Conservation (phyloP, 2,329 filamentous ascomycete genomes). For the Colletotrichum gigasporum region DNA sequence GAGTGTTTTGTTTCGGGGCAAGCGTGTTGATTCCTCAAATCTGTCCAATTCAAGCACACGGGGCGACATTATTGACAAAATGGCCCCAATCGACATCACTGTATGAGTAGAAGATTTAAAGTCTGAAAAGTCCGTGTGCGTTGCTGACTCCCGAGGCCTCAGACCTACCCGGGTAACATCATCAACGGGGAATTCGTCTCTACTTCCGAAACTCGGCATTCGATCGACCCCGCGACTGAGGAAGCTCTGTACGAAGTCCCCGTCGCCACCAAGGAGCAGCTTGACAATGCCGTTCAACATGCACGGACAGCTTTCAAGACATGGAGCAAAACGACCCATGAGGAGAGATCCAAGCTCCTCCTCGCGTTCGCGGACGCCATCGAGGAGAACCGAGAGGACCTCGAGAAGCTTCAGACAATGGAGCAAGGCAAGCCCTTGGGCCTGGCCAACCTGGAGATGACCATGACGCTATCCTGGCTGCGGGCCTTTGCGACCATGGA, state of each 20-base stretch:
- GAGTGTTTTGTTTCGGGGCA: too few species aligned
- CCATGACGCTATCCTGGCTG: constrained; percentile 33
- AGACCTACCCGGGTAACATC: constrained; percentile 32
- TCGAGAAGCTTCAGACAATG: constrained; percentile 36
- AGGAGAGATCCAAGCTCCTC: constrained; percentile 36
- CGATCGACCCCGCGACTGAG: constrained; percentile 42
- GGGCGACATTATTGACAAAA: too few species aligned
- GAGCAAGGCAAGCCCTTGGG: constrained; percentile 42
- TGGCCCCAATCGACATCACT: not conserved
- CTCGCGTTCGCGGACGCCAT: constrained; percentile 38
- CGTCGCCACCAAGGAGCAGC: constrained; percentile 38
- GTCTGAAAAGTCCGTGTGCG: too few species aligned
- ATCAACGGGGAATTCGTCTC: constrained; percentile 33
- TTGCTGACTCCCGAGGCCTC: too few species aligned
- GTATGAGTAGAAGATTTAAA: too few species aligned
- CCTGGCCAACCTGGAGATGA: constrained; percentile 30
- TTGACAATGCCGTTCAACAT: constrained; percentile 41
- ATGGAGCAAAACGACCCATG: constrained; percentile 41
- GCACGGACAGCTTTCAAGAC: constrained; percentile 39
- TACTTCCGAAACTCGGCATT: constrained; percentile 36
- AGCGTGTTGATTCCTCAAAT: too few species aligned
- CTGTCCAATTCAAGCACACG: too few species aligned
- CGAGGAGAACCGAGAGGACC: constrained; percentile 35
- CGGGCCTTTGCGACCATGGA: constrained; percentile 35
- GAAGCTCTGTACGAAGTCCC: constrained; percentile 42